Conservation (phyloP, 176 grass and related monocot species). For the Urochloa ruziziensis region DNA sequence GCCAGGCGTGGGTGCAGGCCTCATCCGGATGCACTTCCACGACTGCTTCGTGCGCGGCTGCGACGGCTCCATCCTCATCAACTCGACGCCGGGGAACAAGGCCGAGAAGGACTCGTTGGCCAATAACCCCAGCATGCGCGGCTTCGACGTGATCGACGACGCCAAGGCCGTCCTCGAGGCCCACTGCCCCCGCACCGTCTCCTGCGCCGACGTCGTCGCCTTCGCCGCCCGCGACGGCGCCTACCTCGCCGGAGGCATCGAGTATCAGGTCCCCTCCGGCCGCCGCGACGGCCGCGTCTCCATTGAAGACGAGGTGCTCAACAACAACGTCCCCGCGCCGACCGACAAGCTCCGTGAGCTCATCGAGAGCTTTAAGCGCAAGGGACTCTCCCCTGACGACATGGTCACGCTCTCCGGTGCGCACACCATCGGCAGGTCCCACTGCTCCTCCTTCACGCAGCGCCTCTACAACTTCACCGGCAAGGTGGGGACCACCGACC, state of each 20-base stretch:
- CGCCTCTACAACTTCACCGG: constrained; percentile 13
- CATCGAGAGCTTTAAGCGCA: constrained; percentile 5
- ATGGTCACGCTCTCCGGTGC: constrained; percentile 45
- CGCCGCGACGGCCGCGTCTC: constrained; percentile 58
- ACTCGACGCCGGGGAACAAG: constrained; percentile 22
- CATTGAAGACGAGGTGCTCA: background rate
- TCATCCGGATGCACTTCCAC: constrained; percentile 87
- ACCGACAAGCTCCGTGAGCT: background rate
- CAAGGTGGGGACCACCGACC: background rate
- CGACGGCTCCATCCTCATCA: constrained; percentile 49
- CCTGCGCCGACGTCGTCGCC: constrained; percentile 60
- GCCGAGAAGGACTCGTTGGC: constrained; percentile 40
- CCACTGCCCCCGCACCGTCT: constrained; percentile 54
- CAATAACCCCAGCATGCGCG: constrained; percentile 58
- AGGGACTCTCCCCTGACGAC: constrained; percentile 6
- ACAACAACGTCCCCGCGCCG: constrained; percentile 30
- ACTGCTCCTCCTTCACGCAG: constrained; percentile 9
- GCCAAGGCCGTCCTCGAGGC: constrained; percentile 50
- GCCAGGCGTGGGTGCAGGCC: constrained; percentile 39
- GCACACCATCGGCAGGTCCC: constrained; percentile 38
- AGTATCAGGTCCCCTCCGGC: constrained; percentile 33
- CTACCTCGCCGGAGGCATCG: constrained; percentile 28
- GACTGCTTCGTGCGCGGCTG: constrained; percentile 80
- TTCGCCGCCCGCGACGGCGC: constrained; percentile 48
- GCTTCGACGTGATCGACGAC: constrained; percentile 54